A percentile compares a stretch with the other conserved stretches of the same genome.
phyloP scores from a whole-genome alignment of 2,329 filamentous ascomycete species.

The Beauveria scarabaeidicola region DNA sequence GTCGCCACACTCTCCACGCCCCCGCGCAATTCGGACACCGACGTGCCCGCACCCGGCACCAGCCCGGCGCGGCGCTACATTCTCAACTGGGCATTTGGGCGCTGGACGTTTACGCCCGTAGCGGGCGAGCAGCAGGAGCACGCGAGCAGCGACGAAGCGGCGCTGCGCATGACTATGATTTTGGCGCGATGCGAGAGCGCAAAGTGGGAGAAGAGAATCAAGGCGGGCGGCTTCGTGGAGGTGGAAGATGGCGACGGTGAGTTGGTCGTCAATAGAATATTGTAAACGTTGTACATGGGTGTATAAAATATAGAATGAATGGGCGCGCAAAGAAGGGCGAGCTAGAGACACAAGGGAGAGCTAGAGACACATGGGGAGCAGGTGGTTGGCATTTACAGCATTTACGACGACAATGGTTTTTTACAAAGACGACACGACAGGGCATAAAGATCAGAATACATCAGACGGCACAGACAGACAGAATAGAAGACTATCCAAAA shows the following conservation, averaged over 20 bases:
- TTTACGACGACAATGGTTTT: background rate
- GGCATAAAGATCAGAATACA: constrained; percentile 1
- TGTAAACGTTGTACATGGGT: constrained; percentile 6
- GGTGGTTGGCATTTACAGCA: background rate
- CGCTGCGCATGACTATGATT: constrained; percentile 66
- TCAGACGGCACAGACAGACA: background rate
- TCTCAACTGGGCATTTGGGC: constrained; percentile 94
- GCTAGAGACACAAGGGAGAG: background rate
- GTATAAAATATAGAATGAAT: background rate
- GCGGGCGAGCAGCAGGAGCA: constrained; percentile 38
- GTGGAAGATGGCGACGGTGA: constrained; percentile 38
- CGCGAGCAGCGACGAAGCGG: constrained; percentile 44
- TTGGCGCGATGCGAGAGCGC: constrained; percentile 63
- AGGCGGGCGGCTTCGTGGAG: constrained; percentile 46
- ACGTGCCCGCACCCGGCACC: constrained; percentile 27
- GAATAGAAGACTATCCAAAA: background rate
- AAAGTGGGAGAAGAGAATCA: constrained; percentile 69
- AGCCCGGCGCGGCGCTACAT: constrained; percentile 56
- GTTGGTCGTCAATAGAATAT: constrained; percentile 38
- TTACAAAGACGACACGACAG: background rate
- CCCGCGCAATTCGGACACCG: constrained; percentile 43
- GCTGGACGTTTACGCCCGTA: constrained; percentile 78
- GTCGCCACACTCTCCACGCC: constrained; percentile 40
- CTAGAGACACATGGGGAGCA: background rate
- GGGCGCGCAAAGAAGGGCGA: background rate